Evolutionary conservation across 306 rosid genomes (phyloP), one percentile per base, ranked within the genome.

Genomic region (Corylus americana): DNA sequence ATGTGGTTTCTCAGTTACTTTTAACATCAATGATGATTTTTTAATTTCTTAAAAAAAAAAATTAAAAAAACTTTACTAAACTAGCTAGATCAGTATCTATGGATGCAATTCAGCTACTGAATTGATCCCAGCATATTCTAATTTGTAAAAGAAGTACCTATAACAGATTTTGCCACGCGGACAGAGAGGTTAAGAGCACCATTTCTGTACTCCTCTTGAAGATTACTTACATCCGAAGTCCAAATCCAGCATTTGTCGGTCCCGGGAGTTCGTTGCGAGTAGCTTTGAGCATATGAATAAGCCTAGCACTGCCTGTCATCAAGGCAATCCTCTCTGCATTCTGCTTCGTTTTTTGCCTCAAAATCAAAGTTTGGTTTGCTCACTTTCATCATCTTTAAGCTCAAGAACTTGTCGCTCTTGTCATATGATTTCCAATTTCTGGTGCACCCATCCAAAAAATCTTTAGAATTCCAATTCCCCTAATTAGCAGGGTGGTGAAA

Each of bases 111-210:
- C 27, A 55, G 61, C 22, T 17, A 55, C 25, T n/a, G 4, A 61
- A 37, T 27, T 61, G 11, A 29, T 61, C 27, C 42, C 42, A 25
- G 42, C 39, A 27, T 11, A 61, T 61, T 25, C 68, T 8, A 18
- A 18, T 18, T 6, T 18, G 64, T 20, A 22, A 22, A 22, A 22
- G 22, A 44, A 77, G 22, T 85, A 90, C 90, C 89, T 77, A 81
- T 49, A 42, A 85, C 91, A 14, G 82, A 76, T 1, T 1, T 49
- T 0, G 22, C 35, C 5, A 88, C 77, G 0, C 81, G 85, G 31
- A 78, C 73, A 42, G 39, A 81, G 61, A 90, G 57, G 29, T 54
- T 1, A 0, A 0, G 25, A 10, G 73, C 80, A 2, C 1, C 5
- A 7, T 0, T 8, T 0, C 17, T 13, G 31, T 72, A 61, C 14